phyloP scores from a whole-genome alignment of 371 early-diverging fungal species.

The Rhizomucor pusillus region DNA sequence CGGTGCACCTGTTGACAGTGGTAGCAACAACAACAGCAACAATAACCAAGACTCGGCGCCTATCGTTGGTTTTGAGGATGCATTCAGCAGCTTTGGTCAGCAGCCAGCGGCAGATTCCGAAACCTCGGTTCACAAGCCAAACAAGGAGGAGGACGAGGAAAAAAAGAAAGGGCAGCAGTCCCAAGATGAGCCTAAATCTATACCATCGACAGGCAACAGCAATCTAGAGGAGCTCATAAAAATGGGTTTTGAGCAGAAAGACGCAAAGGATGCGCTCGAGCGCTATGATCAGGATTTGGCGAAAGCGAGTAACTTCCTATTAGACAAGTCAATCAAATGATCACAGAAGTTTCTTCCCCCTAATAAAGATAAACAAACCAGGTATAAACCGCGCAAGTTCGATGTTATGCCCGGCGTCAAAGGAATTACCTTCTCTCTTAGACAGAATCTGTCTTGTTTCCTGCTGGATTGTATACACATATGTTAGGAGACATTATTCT shows the following conservation, averaged over 20 bases:
- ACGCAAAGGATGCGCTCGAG: conserved; percentile 58
- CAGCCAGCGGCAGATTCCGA: conserved; percentile 5
- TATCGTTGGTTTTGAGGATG: conserved; percentile 31
- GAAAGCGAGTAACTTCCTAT: conserved; percentile 61
- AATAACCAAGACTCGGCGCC: background rate
- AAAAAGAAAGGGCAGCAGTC: background rate
- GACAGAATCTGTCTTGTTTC: no score
- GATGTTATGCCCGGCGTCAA: no score
- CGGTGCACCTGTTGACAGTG: conserved; percentile 11
- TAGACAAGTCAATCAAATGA: conserved; percentile 47
- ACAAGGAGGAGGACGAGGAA: background rate
- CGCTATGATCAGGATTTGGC: conserved; percentile 58
- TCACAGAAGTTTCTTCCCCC: background rate
- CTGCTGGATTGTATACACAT: no score
- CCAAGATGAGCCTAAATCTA: background rate
- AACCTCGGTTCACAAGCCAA: background rate
- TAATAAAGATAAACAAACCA: no score
- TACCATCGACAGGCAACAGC: conserved; percentile 8
- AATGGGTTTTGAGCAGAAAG: conserved; percentile 58
- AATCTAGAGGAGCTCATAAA: conserved; percentile 49
- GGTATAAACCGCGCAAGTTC: no score
- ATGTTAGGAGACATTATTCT: no score
- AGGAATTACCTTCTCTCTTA: no score
- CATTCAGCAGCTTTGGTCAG: conserved; percentile 25
- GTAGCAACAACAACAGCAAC: conserved; percentile 2